Percentiles rank a stretch among this genome's conserved stretches.
Evolutionary conservation across 306 rosid species (phyloP).

Genomic region (Alnus rubra): DNA sequence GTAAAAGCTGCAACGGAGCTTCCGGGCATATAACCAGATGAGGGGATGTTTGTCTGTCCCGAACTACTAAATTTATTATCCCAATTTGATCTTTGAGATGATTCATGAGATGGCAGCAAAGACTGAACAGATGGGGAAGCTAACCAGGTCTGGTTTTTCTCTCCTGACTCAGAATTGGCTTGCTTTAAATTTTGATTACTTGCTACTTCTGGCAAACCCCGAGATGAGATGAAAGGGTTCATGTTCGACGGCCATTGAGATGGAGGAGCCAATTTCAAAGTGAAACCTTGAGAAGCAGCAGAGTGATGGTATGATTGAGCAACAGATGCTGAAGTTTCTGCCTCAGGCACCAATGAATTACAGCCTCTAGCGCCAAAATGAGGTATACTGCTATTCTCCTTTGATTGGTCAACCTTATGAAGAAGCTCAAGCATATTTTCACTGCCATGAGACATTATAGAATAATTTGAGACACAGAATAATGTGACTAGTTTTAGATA

Average conservation of each 20-base stretch:
- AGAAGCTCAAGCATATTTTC: constrained; percentile 48
- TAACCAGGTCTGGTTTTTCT: constrained; percentile 33
- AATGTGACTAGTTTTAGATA: neutral
- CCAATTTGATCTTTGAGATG: constrained; percentile 41
- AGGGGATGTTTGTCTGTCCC: constrained; percentile 31
- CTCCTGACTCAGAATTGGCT: constrained; percentile 33
- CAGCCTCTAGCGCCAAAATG: constrained; percentile 35
- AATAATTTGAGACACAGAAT: neutral
- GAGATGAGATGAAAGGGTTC: constrained; percentile 35
- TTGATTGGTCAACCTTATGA: constrained; percentile 42
- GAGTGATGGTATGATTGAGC: constrained; percentile 38
- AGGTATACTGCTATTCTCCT: constrained; percentile 30
- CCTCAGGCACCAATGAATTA: constrained; percentile 34
- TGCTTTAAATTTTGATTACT: constrained; percentile 36
- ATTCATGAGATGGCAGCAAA: constrained; percentile 32
- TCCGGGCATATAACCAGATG: constrained; percentile 29
- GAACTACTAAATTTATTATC: constrained; percentile 32
- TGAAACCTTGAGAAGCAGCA: constrained; percentile 42
- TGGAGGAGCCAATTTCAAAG: constrained; percentile 48
- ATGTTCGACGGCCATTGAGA: constrained; percentile 36
- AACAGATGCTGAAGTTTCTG: constrained; percentile 25
- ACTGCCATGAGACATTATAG: constrained; percentile 30
- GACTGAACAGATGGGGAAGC: constrained; percentile 33
- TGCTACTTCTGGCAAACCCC: constrained; percentile 32
- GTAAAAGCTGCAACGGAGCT: constrained; percentile 31